phyloP scores from a whole-genome alignment of 2,329 filamentous ascomycete genomes.

The Penicillium paneum region DNA sequence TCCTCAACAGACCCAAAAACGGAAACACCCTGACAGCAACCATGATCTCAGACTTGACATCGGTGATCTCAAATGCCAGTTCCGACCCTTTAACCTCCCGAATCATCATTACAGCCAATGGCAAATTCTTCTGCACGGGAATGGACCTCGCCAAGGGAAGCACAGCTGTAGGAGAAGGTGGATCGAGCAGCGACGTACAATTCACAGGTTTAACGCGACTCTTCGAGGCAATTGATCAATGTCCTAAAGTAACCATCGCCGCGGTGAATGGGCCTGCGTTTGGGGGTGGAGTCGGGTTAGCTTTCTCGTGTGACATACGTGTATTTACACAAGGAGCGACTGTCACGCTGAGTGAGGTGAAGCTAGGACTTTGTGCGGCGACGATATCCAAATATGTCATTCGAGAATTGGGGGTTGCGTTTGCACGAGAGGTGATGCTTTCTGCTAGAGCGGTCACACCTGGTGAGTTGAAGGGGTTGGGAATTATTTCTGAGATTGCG shows the following conservation, averaged over 20 bases:
- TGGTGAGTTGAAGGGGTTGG: too few species aligned
- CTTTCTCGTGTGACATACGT: too few species aligned
- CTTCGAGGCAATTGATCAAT: slow-evolving; percentile 40
- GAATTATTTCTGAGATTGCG: too few species aligned
- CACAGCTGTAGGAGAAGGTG: slow-evolving; percentile 21
- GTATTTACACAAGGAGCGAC: too few species aligned
- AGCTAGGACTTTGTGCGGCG: too few species aligned
- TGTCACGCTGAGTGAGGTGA: too few species aligned
- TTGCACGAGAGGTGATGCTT: too few species aligned
- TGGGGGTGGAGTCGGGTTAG: slow-evolving; percentile 18
- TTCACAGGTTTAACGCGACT: slow-evolving; percentile 26
- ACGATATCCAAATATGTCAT: too few species aligned
- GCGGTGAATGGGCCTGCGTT: slow-evolving; percentile 44
- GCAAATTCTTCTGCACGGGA: slow-evolving; percentile 44
- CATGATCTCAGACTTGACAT: slow-evolving; percentile 37
- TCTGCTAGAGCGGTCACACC: too few species aligned
- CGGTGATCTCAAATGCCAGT: slow-evolving; percentile 24
- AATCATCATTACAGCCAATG: slow-evolving; percentile 36
- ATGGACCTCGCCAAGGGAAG: slow-evolving; percentile 36
- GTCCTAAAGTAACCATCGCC: slow-evolving; percentile 44
- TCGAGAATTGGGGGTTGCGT: too few species aligned
- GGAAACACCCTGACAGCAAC: slow-evolving; percentile 40
- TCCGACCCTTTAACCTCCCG: slow-evolving; percentile 32
- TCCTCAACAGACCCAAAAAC: slow-evolving; percentile 37
- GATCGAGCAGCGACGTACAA: slow-evolving; percentile 18